Base-by-base conservation (phyloP, 306 rosid species). In the Cicer yamashitae region DNA sequence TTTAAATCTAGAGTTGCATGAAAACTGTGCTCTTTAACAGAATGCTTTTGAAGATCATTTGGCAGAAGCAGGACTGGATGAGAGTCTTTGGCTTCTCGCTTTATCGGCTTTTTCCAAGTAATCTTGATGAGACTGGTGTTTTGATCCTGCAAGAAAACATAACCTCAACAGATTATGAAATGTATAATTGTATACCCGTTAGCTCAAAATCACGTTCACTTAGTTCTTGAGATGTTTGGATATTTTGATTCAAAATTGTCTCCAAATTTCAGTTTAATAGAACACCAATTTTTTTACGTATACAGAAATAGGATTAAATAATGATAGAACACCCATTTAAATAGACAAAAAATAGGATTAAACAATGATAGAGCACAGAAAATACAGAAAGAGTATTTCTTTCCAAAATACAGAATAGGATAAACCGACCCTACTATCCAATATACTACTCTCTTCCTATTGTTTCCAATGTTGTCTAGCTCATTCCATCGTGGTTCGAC, bases 51-150 rank as follows among this genome's bases (percentile, higher is more conserved):
- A 73, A 68, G 73, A 73, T 94, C 87, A 94, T 72, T 92, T 84
- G 69, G 91, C 83, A 52, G 96, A 74, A 48, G 91, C 84, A 67
- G 93, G 75, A 81, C 86, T 71, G 13, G 96, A 91, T 43, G 96
- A 91, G 57, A 94, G 96, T 84, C 99, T 85, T 80, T 90, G 86
- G 83, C 93, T 90, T 75, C 98, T 90, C 52, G 96, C 97, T 88
- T 94, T 94, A 78, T 94, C 99, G 30, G 97, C 97, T 48, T 15
- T 90, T 79, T 92, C 99, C 83, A 92, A 57, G 86, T 94, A 94
- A 82, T 94, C 99, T 84, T 94, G 99, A 81, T 94, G 99, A 77
- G 99, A 92, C 68, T 67, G 91, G 68, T 90, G 99, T 73, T 88
- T 92, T 38, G 93, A 7, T 40, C 96, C 99, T 94, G 83, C 66